Evolutionary conservation across 441 rosid species (phyloP), one percentile per base, ranked within the genome.

Genomic region (Gossypium aridum): DNA sequence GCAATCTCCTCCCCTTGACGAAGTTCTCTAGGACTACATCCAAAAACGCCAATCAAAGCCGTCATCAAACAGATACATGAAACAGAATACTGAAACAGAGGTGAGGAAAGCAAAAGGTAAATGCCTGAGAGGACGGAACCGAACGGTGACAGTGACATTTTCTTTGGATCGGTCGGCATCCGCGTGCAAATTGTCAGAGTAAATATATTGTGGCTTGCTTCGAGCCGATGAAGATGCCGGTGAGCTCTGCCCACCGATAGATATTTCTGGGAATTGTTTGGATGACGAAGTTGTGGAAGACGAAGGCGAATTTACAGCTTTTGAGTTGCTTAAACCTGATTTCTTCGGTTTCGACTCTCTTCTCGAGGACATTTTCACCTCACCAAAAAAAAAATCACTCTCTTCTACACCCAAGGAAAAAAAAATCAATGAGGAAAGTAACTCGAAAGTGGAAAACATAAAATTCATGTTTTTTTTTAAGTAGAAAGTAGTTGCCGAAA

Each of bases 1-100:
- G 98, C 95, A 85, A 96, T 88, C 89, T 94, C 99, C 84, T 94
- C 99, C 14, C 99, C 99, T 75, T 84, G 96, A 62, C 98, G 97
- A 80, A 96, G 92, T 86, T 96, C 99, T 83, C 98, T 86, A n/a
- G 96, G 99, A 84, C 99, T 96, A 77, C 74, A 81, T 75, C 51
- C 62, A 83, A 43, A 55, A 76, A 72, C 19, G 14, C 62, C 55
- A 71, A 61, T 78, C 71, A 85, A 31, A 28, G 49, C 47, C 74
- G 19, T 25, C 55, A 61, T 3, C 45, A 72, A 64, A 67, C 45
- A 47, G 65, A 28, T 49, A 37, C 55, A 54, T n/a, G 3, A 78
- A 67, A 61, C 25, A 31, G 47, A 67, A 22, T 23, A 37, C 68
- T 63, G 20, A 23, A 49, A 39, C 45, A 39, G 45, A 39, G 45